Percentiles rank a stretch among this genome's conserved stretches.
Evolutionary conservation across 805 yeast species (phyloP).

Genomic region (Yarrowia hollandica): DNA sequence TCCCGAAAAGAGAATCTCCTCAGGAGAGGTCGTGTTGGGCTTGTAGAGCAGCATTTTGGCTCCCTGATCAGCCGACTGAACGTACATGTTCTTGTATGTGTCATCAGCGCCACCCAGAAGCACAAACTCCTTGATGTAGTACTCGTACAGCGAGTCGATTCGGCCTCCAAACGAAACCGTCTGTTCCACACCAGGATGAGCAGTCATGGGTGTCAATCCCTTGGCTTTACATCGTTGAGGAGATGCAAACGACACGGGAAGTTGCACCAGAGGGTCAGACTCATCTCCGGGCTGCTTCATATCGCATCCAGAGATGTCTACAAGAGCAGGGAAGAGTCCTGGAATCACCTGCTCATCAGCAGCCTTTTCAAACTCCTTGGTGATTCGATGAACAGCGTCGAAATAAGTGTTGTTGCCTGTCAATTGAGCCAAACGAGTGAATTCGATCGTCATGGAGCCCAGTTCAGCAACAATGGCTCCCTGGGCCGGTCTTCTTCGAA

Average conservation of each 20-base stretch:
- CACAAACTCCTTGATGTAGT: slow-evolving; percentile 51
- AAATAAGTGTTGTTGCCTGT: slow-evolving; percentile 52
- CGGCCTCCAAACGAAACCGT: slow-evolving; percentile 45
- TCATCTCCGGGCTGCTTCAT: slow-evolving; percentile 32
- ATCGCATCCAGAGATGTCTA: slow-evolving; percentile 57
- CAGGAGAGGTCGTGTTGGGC: slow-evolving; percentile 49
- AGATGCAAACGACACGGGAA: not conserved
- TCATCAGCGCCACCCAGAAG: slow-evolving; percentile 44
- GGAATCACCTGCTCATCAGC: slow-evolving; percentile 42
- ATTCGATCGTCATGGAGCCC: slow-evolving; percentile 54
- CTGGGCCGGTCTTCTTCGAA: slow-evolving; percentile 38
- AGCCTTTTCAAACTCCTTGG: slow-evolving; percentile 44
- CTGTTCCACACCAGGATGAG: not conserved
- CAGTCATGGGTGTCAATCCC: slow-evolving; percentile 9
- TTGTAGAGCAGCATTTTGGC: slow-evolving; percentile 47
- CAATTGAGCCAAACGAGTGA: slow-evolving; percentile 53
- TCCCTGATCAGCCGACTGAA: slow-evolving; percentile 42
- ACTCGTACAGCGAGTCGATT: slow-evolving; percentile 52
- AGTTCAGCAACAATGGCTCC: slow-evolving; percentile 48
- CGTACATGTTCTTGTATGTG: slow-evolving; percentile 43
- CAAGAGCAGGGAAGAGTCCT: slow-evolving; percentile 47
- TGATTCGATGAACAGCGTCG: slow-evolving; percentile 51
- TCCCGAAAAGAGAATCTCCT: slow-evolving; percentile 42
- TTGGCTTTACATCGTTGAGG: slow-evolving; percentile 1
- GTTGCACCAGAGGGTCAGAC: slow-evolving; percentile 4